These are phyloP conservation scores for Penicillium waksmanii DNA, from an alignment of 495 filamentous ascomycete genomes.

Conservation along the genomic window DNA sequence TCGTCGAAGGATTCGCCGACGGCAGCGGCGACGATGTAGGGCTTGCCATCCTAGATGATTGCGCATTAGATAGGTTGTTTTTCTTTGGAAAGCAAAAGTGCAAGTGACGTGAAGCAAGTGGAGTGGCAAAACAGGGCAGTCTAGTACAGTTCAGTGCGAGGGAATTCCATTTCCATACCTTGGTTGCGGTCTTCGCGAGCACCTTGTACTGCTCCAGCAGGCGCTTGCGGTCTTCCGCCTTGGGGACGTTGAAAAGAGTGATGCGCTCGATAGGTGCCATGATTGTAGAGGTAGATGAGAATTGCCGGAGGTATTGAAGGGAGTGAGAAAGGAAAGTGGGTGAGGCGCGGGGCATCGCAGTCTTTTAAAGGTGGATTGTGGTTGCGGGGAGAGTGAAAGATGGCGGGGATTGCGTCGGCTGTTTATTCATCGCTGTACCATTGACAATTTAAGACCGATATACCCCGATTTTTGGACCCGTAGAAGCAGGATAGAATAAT, in stretches of 20 bases:
- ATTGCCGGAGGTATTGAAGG: neutral
- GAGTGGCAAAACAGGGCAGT: neutral
- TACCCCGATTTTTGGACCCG: neutral
- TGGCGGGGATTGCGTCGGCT: neutral
- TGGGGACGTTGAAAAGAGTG: conserved; percentile 64
- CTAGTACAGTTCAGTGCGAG: no score
- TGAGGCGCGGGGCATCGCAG: conserved; percentile 10
- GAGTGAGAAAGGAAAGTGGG: neutral
- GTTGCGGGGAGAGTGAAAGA: neutral
- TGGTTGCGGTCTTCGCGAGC: conserved; percentile 53
- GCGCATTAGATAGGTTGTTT: neutral
- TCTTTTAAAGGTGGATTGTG: neutral
- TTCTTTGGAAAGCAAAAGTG: no score
- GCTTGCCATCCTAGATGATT: conserved; percentile 61
- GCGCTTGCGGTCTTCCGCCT: conserved; percentile 45
- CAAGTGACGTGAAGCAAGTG: neutral
- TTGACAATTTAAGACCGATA: neutral
- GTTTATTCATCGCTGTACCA: conserved; percentile 1
- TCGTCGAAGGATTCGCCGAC: conserved; percentile 53
- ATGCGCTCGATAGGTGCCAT: conserved; percentile 56
- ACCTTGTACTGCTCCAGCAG: conserved; percentile 55
- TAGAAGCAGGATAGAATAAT: neutral
- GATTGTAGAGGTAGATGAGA: conserved; percentile 17
- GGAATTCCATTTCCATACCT: conserved; percentile 35
- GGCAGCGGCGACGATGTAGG: conserved; percentile 60